These are phyloP conservation scores for Pleodorina starrii DNA, from an alignment of 139 green algal species.

Conservation along the genomic window DNA sequence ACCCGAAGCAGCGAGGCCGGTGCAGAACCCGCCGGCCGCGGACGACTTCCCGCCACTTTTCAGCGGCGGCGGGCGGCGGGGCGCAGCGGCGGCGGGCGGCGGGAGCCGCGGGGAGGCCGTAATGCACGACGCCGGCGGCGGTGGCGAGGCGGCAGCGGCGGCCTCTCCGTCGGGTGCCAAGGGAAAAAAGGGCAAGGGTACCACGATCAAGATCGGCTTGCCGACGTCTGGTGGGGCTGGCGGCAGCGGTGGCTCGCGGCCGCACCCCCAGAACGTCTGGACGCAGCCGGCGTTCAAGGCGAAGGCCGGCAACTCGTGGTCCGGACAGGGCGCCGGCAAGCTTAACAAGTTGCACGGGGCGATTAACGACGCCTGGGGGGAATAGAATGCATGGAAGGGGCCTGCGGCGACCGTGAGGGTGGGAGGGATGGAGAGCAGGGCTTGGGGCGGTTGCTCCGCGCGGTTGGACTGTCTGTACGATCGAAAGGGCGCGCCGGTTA, in stretches of 20 bases:
- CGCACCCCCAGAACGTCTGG: slow-evolving; percentile 46
- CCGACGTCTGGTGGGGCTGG: not conserved
- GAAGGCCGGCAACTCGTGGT: slow-evolving; percentile 41
- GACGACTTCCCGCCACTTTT: slow-evolving; percentile 50
- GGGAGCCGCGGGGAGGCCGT: not conserved
- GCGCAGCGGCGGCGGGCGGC: not conserved
- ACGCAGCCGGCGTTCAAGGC: slow-evolving; percentile 20
- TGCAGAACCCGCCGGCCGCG: not conserved
- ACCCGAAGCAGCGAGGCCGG: not conserved
- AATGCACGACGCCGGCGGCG: not conserved
- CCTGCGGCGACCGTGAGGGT: too few species aligned
- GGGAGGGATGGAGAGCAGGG: too few species aligned
- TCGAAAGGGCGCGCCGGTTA: too few species aligned
- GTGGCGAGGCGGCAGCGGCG: not conserved
- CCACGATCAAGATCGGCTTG: slow-evolving; percentile 41
- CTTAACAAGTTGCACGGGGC: slow-evolving; percentile 42
- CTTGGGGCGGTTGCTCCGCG: too few species aligned
- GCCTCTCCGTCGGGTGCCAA: not conserved
- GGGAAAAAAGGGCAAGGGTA: slow-evolving; percentile 51
- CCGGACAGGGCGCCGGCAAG: slow-evolving; percentile 33
- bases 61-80: not conserved
- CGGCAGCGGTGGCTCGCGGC: not conserved
- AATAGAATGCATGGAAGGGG: too few species aligned
- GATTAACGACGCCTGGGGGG: slow-evolving; percentile 56
- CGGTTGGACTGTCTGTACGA: too few species aligned